Base-by-base conservation (phyloP, 352 stramenopile genomes). In the Albugo laibachii region DNA sequence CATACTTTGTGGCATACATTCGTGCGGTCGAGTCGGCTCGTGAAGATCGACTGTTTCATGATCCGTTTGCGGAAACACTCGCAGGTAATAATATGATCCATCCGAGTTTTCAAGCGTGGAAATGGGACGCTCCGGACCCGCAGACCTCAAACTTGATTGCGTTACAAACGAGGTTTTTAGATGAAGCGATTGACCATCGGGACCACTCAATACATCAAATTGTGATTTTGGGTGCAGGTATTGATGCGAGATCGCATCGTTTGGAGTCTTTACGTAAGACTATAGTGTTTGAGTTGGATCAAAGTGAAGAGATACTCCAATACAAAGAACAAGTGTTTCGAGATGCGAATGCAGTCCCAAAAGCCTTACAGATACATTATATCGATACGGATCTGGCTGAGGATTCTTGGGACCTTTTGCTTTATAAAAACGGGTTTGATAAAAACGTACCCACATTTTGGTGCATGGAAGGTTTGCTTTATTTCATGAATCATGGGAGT, bases 211-310 rank as follows among this genome's bases (percentile, higher is more conserved):
- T 78, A 44, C 55, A 63, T 12, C 68, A 80, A 37, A 45, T 78
- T n/a, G 65, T 80, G 11, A 56, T 80, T 11, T 53, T 80, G 1
- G 68, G 57, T 15, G 56, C 68, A 0, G 68, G 68, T 0, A 55
- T 80, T 2, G 68, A 80, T 44, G 65, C 59, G 13, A 59, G 68
- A 13, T 65, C 57, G n/a, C 78, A 67, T 49, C 59, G 63, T 2
- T 53, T 80, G 39, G 41, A 73, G 13, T 36, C 63, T 1, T 50
- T 80, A 14, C 36, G 36, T 10, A 62, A 56, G 13, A 64, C 62
- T 20, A 52, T 62, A 27, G 68, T 80, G 13, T 47, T 77, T 11
- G 68, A 80, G 50, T 47, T 80, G 12, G 68, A 80, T 39, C 47
- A 59, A 15, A 69, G 59, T 13, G 49, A 57, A 14, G 58, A 55